phyloP scores from a whole-genome alignment of 495 filamentous ascomycete species.

The Massariosphaeria phaeospora region DNA sequence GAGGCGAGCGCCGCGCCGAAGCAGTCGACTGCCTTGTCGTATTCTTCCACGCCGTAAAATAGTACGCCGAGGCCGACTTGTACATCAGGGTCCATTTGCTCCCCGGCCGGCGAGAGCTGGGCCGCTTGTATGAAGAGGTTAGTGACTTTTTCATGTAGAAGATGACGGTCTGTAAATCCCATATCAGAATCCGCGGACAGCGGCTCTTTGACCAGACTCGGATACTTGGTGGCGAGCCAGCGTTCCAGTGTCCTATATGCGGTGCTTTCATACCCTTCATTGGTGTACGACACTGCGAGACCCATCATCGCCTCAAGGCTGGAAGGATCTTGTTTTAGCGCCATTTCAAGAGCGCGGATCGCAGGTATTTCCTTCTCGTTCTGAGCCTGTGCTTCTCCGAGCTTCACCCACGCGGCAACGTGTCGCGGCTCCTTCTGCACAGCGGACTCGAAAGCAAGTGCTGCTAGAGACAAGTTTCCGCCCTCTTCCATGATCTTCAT shows the following conservation, averaged over 20 bases:
- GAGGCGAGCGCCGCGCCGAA: constrained; percentile 84
- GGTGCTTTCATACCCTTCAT: constrained; percentile 95
- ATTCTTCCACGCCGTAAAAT: constrained; percentile 96
- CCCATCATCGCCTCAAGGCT: constrained; percentile 91
- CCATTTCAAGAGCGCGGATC: constrained; percentile 94
- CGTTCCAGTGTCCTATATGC: constrained; percentile 96
- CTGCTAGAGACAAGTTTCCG: constrained; percentile 88
- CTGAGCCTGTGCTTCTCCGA: constrained; percentile 88
- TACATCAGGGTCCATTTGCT: constrained; percentile 94
- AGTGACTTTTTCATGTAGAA: constrained; percentile 85
- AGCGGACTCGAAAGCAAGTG: constrained; percentile 94
- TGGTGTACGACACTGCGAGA: constrained; percentile 95
- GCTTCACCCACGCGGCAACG: constrained; percentile 85
- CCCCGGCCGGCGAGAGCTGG: constrained; percentile 79
- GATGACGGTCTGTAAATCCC: constrained; percentile 86
- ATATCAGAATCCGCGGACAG: constrained; percentile 67
- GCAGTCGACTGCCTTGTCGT: constrained; percentile 98
- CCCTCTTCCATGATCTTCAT: constrained; percentile 84
- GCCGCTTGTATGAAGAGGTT: constrained; percentile 87
- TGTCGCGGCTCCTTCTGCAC: constrained; percentile 84
- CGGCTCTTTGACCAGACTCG: constrained; percentile 60
- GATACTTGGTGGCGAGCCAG: constrained; percentile 92
- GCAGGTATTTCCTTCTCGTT: constrained; percentile 98
- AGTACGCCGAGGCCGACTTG: constrained; percentile 96
- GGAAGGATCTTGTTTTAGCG: constrained; percentile 76